Conservation (phyloP, 2,329 filamentous ascomycete species). For the Cladorrhinum sp. region DNA sequence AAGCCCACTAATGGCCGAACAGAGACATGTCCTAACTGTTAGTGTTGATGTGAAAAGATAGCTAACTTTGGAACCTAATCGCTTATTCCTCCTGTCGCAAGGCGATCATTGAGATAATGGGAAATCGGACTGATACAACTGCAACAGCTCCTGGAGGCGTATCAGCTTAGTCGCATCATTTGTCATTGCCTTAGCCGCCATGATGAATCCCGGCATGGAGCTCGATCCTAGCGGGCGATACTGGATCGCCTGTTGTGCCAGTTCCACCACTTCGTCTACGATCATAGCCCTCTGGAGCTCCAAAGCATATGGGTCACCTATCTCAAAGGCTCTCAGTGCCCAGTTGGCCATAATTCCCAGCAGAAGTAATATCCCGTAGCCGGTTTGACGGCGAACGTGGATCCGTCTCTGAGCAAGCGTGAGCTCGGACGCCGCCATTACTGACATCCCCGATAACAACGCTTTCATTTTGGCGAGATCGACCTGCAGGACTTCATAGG, state of each 20-base stretch:
- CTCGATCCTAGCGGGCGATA: constrained; percentile 31
- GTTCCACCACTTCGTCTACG: constrained; percentile 26
- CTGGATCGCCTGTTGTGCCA: constrained; percentile 23
- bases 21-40: no score
- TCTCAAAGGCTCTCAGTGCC: constrained; percentile 4
- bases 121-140: constrained; percentile 11
- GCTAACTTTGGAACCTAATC: no score
- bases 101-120: neutral
- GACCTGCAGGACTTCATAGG: neutral
- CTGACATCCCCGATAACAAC: constrained; percentile 2
- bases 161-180: constrained; percentile 29
- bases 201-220: constrained; percentile 28
- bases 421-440: neutral
- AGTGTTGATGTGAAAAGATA: no score
- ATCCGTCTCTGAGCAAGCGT: neutral
- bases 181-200: constrained; percentile 28
- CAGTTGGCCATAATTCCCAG: constrained; percentile 28
- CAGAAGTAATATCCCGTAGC: constrained; percentile 23
- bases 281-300: constrained; percentile 21
- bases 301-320: constrained; percentile 21
- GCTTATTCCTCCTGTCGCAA: no score
- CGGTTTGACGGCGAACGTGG: constrained; percentile 10
- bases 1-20: no score
- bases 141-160: constrained; percentile 2
- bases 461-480: constrained; percentile 6